Base-by-base conservation (phyloP, 805 yeast species). In the Pichia scutulata region DNA sequence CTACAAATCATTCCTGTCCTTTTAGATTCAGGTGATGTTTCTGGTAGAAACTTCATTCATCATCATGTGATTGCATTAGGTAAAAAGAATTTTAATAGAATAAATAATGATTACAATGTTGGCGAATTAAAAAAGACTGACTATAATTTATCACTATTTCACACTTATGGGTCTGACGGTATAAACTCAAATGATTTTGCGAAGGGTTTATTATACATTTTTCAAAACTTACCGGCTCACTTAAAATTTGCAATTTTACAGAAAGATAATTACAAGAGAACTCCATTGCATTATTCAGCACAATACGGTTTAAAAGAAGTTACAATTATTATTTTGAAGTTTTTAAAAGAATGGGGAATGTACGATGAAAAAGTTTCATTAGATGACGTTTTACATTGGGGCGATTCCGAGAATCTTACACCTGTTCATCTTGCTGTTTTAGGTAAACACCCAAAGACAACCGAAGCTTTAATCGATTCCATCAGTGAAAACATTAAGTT, bases 211-310 rank as follows among this genome's bases (percentile, higher is more conserved):
- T 64, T 68, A 7, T 80, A 80, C 60, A 73, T 89, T 30, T 72
- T 89, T 49, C 70, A 74, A 16, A 73, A 75, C 43, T 64, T 89
- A 21, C 81, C 80, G 1, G 72, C 74, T 1, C 76, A 74, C 54
- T 69, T 80, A 53, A 75, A 82, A 52, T 68, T 74, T 23, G 74
- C 77, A 2, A 70, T 90, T 22, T 67, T 82, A 44, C 82, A 84
- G 47, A 78, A 76, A 42, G 98, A 90, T 64, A 81, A 78, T 52
- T 86, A 88, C 62, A 74, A 74, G 54, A 76, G 97, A 53, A 86
- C 96, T 0, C 96, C 97, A 0, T 70, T 92, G 49, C 97, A 92
- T 68, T 90, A 90, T 64, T 83, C 95, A 19, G 82, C 93, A 2
- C 93, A 88, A 59, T 89, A 82, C 64, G 97, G 97, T 0, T 71